These are phyloP conservation scores for Solanum chmielewskii DNA, from an alignment of 257 asterid species.

Conservation along the genomic window DNA sequence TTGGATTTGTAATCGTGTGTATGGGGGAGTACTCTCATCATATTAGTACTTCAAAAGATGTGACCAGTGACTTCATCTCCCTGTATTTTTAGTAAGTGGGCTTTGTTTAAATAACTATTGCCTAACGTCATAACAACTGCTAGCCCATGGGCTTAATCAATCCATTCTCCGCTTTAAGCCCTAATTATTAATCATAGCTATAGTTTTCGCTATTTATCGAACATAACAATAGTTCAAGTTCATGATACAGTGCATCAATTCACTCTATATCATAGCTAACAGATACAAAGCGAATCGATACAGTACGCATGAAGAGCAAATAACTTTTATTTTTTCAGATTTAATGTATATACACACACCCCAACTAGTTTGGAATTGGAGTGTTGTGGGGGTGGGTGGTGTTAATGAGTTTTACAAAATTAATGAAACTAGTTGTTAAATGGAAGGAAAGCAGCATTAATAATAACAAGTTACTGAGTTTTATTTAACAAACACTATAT, in stretches of 20 bases:
- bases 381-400: background rate
- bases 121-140: background rate
- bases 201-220: background rate
- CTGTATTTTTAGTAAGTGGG: background rate
- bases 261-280: background rate
- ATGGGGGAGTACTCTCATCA: background rate
- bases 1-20: background rate
- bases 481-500: slow-evolving; percentile 6
- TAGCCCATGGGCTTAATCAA: background rate
- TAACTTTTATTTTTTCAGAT: background rate
- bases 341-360: background rate
- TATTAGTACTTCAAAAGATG: background rate
- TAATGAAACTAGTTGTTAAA: background rate
- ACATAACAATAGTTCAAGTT: background rate
- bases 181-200: background rate
- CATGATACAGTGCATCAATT: background rate
- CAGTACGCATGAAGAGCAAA: background rate
- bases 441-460: background rate
- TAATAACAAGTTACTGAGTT: background rate
- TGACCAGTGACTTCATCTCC: background rate
- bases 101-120: too few relatives aligned
- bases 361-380: background rate
- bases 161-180: background rate
- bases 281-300: background rate
- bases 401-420: background rate